Percentiles rank a stretch among this genome's conserved stretches.
Conservation (phyloP, 371 early-diverging fungal genomes). For the Ordospora colligata region DNA sequence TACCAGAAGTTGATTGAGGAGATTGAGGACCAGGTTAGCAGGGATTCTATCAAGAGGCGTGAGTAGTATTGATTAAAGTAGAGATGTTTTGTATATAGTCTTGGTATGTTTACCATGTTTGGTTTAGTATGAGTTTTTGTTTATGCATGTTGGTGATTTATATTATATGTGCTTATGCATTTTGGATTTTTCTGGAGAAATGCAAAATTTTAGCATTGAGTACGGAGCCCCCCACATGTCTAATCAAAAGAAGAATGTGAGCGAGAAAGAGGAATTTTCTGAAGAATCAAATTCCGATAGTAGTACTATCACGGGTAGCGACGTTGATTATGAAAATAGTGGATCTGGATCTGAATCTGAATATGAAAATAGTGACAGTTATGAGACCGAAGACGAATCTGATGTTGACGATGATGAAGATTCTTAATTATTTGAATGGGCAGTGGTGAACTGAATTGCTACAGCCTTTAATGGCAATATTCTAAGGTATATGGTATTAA, state of each 20-base stretch:
- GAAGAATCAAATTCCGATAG: not conserved
- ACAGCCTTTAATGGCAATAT: too few species aligned
- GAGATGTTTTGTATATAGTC: too few species aligned
- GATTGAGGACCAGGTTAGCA: constrained; percentile 21
- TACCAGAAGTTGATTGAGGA: constrained; percentile 45
- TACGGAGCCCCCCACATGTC: too few species aligned
- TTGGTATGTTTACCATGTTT: too few species aligned
- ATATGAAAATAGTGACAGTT: not conserved
- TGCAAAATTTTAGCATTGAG: not conserved
- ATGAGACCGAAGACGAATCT: too few species aligned
- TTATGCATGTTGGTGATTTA: too few species aligned
- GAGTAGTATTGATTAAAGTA: too few species aligned
- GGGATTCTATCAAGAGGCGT: too few species aligned
- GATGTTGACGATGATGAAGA: not conserved
- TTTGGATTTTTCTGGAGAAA: constrained; percentile 4
- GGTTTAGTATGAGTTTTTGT: too few species aligned
- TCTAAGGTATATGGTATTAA: not conserved
- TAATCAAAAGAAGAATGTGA: not conserved
- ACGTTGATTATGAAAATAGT: too few species aligned
- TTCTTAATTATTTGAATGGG: not conserved
- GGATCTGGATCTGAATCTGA: constrained; percentile 10
- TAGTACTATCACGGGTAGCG: not conserved
- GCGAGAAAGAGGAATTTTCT: too few species aligned
- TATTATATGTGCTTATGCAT: not conserved
- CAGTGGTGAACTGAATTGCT: too few species aligned